Conservation (phyloP, 1,284 basidiomycete genomes). For the Cryptococcus wingfieldii region DNA sequence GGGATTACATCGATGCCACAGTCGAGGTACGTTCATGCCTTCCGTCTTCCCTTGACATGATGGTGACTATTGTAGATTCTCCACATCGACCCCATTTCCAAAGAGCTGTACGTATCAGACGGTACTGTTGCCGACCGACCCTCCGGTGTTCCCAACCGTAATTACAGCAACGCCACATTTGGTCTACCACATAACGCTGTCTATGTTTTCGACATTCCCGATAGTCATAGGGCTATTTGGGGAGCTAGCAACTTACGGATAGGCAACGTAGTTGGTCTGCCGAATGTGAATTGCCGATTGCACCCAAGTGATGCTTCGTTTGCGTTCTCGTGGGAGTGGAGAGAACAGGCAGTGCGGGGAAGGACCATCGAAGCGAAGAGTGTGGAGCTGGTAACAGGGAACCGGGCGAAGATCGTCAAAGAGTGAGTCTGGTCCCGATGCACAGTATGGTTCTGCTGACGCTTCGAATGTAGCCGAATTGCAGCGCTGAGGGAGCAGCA, state of each 20-base stretch:
- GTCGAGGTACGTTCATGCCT: constrained; percentile 24
- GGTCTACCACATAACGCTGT: constrained; percentile 16
- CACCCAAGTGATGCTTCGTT: constrained; percentile 13
- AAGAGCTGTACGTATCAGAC: constrained; percentile 36
- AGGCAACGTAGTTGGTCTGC: constrained; percentile 25
- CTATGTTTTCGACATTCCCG: constrained; percentile 17
- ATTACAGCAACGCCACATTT: constrained; percentile 23
- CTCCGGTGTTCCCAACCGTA: constrained; percentile 7
- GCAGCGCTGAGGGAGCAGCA: constrained; percentile 4
- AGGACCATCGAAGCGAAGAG: background rate
- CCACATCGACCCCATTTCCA: background rate
- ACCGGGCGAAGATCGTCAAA: constrained; percentile 19
- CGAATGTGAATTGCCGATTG: constrained; percentile 17
- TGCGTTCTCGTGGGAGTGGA: constrained; percentile 30
- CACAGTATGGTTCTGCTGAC: background rate
- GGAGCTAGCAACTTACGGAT: constrained; percentile 2
- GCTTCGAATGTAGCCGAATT: constrained; percentile 10
- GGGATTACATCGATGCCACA: constrained; percentile 17
- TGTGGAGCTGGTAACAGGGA: constrained; percentile 13
- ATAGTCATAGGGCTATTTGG: constrained; percentile 1
- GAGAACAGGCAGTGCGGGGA: constrained; percentile 12
- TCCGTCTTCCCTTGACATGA: background rate
- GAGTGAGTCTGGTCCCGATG: constrained; percentile 16
- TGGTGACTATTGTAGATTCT: background rate
- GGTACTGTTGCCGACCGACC: constrained; percentile 18